Base-by-base conservation (phyloP, 768 basidiomycete genomes). In the Leccinum truebloodii region DNA sequence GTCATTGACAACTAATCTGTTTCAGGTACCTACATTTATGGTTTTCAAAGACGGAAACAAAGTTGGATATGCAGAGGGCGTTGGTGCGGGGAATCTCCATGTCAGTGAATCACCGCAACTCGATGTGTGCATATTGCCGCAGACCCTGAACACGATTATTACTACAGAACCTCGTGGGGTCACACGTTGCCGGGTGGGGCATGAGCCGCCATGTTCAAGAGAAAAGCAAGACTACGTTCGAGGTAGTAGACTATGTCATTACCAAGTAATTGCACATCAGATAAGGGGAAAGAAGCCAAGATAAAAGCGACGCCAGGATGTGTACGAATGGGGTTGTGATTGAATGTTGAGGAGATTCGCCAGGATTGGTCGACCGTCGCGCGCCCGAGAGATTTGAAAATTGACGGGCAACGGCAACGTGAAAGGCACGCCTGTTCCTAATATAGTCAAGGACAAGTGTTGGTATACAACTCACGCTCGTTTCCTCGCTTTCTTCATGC, bases 11-110 rank as follows among this genome's bases (percentile, higher is more conserved):
- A 6, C 18, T 26, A 3, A 49, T 49, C 6, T 32, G 44, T 28
- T 12, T n/a, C 6, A 71, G 70, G 57, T 71, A 8, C 70, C 70
- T 7, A 71, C 71, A 2, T 61, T 67, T 26, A 67, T 73, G 68
- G 70, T 73, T 1, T 73, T 71, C 54, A 71, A 71, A 56, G 69
- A 71, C n/a, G 71, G 71, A 28, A 60, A 69, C 61, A 67, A 56
- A 57, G 50, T 71, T 32, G 71, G 71, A 26, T 61, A 50, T 32
- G 59, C 67, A 18, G 69, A 65, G 41, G 72, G 71, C 5, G 63
- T 69, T 55, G 72, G 72, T 53, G 65, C 65, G 34, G 61, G 60
- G 49, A 72, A 66, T 60, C 54, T 73, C 39, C 59, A 66, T 52
- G 71, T 73, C 16, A 59, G 71, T 61, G 55, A 52, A 64, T 65